Evolutionary conservation across 441 rosid species (phyloP), one percentile per base, ranked within the genome.

Genomic region (Sinapis alba): DNA sequence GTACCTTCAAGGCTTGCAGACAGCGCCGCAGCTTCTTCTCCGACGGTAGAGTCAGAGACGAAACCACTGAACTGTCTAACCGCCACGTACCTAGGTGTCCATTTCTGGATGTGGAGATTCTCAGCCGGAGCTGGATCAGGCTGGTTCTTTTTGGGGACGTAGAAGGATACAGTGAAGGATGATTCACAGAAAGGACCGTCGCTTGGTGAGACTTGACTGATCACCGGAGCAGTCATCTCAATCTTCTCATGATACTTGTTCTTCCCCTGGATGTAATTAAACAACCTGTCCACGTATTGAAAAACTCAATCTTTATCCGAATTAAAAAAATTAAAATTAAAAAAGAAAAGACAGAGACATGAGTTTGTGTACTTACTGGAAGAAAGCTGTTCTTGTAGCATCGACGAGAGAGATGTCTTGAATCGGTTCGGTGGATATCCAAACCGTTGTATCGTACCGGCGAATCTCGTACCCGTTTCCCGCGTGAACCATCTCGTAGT

Each of bases 211-310:
- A 90, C 92, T 78, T 90, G 80, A 10, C 87, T 53, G 24, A 92
- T 78, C 2, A 94, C 97, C 1, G 97, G 98, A 56, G 82, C 96
- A n/a, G 98, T 92, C 97, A 94, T 94, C 80, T 90, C 98, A 34
- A 90, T 87, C 68, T 82, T 76, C 68, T 86, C 76, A 6, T 72
- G 60, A 64, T 86, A 84, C 10, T 68, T 62, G 77, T 94, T 92
- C 83, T 87, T 88, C 72, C 98, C 99, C 53, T 88, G 94, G 24
- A 94, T 94, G 87, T 92, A 92, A 56, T 83, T 86, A 32, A 94
- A 92, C 77, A 92, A 75, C 80, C 99, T 94, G 19, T 32, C 36
- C 21, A 45, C 6, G n/a, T n/a, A 41, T 12, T 12, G 4, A n/a
- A 71, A 77, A 32, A 41, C 9, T 12, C 56, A 69, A 62, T 45